These are phyloP conservation scores for Saitozyma podzolica DNA, from an alignment of 768 basidiomycete genomes.

Conservation along the genomic window DNA sequence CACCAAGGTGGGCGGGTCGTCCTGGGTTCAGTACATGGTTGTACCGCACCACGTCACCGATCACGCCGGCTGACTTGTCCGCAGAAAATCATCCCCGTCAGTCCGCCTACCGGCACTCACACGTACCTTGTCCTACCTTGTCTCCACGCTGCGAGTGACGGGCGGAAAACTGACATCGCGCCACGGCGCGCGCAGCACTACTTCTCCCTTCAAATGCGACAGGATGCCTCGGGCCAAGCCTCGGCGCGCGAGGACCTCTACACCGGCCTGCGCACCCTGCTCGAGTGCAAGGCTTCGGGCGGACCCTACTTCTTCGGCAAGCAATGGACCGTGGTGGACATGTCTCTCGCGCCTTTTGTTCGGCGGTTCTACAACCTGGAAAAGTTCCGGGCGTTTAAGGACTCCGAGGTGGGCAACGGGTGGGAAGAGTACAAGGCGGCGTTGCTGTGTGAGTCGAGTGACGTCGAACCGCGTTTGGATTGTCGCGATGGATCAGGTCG, in stretches of 20 bases:
- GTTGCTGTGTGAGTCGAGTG: conserved; percentile 56
- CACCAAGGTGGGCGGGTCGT: conserved; percentile 42
- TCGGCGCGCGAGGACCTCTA: conserved; percentile 54
- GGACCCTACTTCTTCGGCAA: conserved; percentile 65
- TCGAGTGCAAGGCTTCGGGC: conserved; percentile 46
- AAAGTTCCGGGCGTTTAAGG: conserved; percentile 59
- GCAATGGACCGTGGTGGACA: conserved; percentile 61
- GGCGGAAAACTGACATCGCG: conserved; percentile 54
- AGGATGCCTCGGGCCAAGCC: conserved; percentile 38
- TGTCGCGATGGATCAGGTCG: not conserved
- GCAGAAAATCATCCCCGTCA: conserved; percentile 1
- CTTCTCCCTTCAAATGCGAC: conserved; percentile 59
- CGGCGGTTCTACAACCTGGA: conserved; percentile 63
- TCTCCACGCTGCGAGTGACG: not conserved
- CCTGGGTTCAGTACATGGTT: no score
- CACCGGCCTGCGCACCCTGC: conserved; percentile 53
- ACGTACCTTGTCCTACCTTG: no score
- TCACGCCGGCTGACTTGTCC: not conserved
- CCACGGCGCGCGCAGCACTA: conserved; percentile 53
- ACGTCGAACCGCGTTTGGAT: conserved; percentile 23
- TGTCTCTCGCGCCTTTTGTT: conserved; percentile 66
- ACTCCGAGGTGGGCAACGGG: conserved; percentile 55
- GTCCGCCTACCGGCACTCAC: no score
- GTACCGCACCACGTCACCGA: no score
- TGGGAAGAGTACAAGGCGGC: conserved; percentile 58